These are phyloP conservation scores for Fusarium bulbicola DNA, from an alignment of 2,329 filamentous ascomycete species.

Conservation along the genomic window DNA sequence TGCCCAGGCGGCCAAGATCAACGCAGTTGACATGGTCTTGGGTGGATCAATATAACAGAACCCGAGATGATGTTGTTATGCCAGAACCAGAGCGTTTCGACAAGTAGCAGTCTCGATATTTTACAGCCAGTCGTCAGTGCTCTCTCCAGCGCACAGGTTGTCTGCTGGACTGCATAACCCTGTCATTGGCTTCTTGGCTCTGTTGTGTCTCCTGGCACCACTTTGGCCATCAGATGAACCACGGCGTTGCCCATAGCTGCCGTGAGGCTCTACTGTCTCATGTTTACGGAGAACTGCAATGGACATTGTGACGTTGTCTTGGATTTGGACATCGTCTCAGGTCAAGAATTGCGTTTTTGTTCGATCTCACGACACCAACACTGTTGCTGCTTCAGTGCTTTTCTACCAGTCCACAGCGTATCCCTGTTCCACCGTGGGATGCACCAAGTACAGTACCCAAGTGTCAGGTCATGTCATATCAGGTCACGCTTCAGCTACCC, in stretches of 20 bases:
- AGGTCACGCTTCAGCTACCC: conserved; percentile 40
- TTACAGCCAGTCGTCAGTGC: conserved; percentile 8
- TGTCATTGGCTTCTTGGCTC: conserved; percentile 13
- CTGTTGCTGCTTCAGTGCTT: background rate
- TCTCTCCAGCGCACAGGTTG: conserved; percentile 4
- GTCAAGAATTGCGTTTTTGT: conserved; percentile 18
- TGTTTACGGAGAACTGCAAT: background rate
- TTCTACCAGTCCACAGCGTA: background rate
- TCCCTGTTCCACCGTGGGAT: conserved; percentile 9
- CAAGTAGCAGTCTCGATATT: conserved; percentile 21
- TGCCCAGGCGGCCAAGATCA: conserved; percentile 36
- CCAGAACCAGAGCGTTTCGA: conserved; percentile 33
- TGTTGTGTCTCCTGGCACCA: conserved; percentile 3
- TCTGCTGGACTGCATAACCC: conserved; percentile 1
- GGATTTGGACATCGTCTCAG: background rate
- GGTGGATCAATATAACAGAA: conserved; percentile 39
- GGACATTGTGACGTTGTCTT: conserved; percentile 1
- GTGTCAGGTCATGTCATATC: conserved; percentile 44
- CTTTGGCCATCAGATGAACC: background rate
- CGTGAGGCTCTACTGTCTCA: conserved; percentile 29
- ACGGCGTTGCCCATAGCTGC: conserved; percentile 2
- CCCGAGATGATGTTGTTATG: conserved; percentile 36
- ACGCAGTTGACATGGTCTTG: conserved; percentile 26
- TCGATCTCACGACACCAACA: conserved; percentile 1
- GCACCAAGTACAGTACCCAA: conserved; percentile 37